Evolutionary conservation across 306 rosid genomes (phyloP).

Genomic region (Sechiopsis laciniata): DNA sequence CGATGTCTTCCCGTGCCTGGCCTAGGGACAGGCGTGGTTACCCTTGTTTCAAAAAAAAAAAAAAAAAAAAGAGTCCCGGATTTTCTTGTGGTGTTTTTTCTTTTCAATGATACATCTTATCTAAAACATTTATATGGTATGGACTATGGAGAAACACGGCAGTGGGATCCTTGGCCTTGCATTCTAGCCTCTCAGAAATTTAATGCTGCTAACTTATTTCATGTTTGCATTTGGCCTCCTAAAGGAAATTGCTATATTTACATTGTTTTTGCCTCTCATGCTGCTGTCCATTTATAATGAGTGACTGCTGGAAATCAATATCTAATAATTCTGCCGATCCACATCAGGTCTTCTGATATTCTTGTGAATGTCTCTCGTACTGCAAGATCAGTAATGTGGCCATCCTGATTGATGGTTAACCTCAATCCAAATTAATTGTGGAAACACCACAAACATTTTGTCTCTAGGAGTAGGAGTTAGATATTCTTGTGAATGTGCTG

Average conservation of each 20-base stretch:
- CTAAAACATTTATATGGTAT: neutral
- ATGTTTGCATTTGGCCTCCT: neutral
- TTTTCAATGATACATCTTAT: neutral
- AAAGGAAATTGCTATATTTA: neutral
- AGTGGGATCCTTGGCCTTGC: slow-evolving; percentile 9
- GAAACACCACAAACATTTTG: no score
- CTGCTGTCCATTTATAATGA: neutral
- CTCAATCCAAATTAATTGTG: no score
- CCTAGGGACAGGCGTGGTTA: no score
- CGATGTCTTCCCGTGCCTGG: no score
- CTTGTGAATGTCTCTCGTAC: neutral
- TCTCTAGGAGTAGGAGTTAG: neutral
- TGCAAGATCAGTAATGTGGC: no score
- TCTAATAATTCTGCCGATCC: neutral
- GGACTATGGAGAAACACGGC: neutral
- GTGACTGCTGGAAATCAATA: neutral
- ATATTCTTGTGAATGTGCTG: slow-evolving; percentile 5
- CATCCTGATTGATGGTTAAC: no score
- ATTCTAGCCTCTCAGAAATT: neutral
- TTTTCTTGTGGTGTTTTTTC: neutral
- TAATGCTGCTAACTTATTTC: slow-evolving; percentile 4
- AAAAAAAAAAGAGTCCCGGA: no score
- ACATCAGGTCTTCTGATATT: slow-evolving; percentile 5
- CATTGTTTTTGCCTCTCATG: neutral
- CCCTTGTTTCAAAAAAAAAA: no score